Evolutionary conservation across 2,329 filamentous ascomycete species (phyloP).

Genomic region (Neoarthrinium moseri): DNA sequence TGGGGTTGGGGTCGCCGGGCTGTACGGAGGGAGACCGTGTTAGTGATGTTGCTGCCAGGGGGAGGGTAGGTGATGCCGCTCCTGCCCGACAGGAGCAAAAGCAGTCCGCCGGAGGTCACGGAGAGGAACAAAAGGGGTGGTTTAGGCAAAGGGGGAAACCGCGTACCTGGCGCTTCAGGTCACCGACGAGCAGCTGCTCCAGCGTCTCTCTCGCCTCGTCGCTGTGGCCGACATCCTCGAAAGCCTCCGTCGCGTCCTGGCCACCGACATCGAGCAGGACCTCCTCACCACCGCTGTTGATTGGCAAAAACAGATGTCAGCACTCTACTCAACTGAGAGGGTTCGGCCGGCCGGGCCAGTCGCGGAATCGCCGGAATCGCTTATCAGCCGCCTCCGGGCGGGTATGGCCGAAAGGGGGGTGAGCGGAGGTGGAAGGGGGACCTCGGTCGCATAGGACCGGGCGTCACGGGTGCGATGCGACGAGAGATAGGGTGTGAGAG

Average conservation of each 20-base stretch:
- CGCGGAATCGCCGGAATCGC: background rate
- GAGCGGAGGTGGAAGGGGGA: background rate
- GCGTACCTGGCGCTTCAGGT: conserved; percentile 77
- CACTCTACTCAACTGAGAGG: background rate
- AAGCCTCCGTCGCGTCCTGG: conserved; percentile 95
- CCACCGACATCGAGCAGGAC: conserved; percentile 94
- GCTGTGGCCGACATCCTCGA: conserved; percentile 98
- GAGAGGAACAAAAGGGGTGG: conserved; percentile 4
- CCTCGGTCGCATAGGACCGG: background rate
- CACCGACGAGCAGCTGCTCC: conserved; percentile 70
- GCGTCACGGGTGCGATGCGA: conserved; percentile 10
- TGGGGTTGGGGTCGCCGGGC: conserved; percentile 78
- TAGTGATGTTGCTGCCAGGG: background rate
- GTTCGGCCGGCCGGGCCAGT: background rate
- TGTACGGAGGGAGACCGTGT: conserved; percentile 36
- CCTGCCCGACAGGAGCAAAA: conserved; percentile 5
- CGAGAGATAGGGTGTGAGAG: conserved; percentile 6
- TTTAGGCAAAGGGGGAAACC: conserved; percentile 15
- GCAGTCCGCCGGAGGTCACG: background rate
- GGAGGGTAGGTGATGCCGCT: too few species aligned
- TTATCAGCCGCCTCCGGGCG: too few species aligned
- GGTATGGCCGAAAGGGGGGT: background rate
- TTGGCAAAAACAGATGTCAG: conserved; percentile 1
- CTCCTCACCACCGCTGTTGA: conserved; percentile 87
- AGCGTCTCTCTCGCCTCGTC: conserved; percentile 97